Percentiles rank a stretch among this genome's conserved stretches.
These are phyloP conservation scores for Didymella keratinophila DNA, from an alignment of 2,329 filamentous ascomycete genomes.

Conservation along the genomic window DNA sequence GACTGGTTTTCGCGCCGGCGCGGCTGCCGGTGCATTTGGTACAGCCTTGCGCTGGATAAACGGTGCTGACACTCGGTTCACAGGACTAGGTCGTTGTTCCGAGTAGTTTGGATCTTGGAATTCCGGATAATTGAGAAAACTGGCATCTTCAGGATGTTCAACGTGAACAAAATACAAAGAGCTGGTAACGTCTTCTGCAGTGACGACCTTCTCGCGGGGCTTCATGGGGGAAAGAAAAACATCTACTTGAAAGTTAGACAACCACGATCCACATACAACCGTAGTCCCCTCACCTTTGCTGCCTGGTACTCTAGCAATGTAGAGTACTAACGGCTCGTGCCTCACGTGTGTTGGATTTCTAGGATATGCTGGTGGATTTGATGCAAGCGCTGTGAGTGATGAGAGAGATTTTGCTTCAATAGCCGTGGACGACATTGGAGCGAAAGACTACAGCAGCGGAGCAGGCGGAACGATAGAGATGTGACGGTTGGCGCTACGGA, in stretches of 20 bases:
- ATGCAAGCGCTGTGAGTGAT: slow-evolving; percentile 78
- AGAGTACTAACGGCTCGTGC: slow-evolving; percentile 78
- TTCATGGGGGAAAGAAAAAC: slow-evolving; percentile 92
- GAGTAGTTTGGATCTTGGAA: slow-evolving; percentile 25
- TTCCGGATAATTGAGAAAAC: slow-evolving; percentile 39
- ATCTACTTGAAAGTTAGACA: slow-evolving; percentile 62
- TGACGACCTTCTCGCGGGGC: slow-evolving; percentile 87
- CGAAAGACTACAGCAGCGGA: slow-evolving; percentile 21
- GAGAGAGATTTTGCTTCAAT: slow-evolving; percentile 87
- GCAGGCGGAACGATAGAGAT: slow-evolving; percentile 20
- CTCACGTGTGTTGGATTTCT: slow-evolving; percentile 74
- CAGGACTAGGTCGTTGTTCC: slow-evolving; percentile 16
- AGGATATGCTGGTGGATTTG: slow-evolving; percentile 86
- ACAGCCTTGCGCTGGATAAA: slow-evolving; percentile 46
- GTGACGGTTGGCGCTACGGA: slow-evolving; percentile 18
- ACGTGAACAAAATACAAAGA: slow-evolving; percentile 93
- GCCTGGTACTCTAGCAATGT: slow-evolving; percentile 92
- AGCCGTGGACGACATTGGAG: slow-evolving; percentile 42
- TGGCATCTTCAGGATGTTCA: slow-evolving; percentile 64
- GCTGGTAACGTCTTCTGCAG: slow-evolving; percentile 82
- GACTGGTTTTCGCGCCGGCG: slow-evolving; percentile 39
- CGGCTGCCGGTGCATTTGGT: slow-evolving; percentile 21
- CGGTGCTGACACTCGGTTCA: slow-evolving; percentile 25
- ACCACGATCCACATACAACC: background rate
- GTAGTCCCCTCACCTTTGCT: slow-evolving; percentile 72